A percentile compares a stretch with the other conserved stretches of the same genome.
These are phyloP conservation scores for Stemphylium beticola DNA, from an alignment of 2,329 filamentous ascomycete species.

Conservation along the genomic window DNA sequence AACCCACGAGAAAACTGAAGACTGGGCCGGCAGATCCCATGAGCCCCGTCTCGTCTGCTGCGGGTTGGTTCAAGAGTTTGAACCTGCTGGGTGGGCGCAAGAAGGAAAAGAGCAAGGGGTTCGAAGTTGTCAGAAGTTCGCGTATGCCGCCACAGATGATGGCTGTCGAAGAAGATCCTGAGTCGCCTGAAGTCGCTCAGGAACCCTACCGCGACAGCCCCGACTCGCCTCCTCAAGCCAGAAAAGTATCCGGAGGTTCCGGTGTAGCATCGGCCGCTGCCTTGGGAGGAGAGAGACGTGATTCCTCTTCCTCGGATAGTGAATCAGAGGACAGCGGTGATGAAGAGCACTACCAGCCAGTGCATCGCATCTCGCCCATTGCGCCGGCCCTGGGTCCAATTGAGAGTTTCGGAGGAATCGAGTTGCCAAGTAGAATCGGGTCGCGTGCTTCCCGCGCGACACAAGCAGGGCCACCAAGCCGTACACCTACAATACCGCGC, in stretches of 20 bases:
- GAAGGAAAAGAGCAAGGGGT: constrained; percentile 94
- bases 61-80: constrained; percentile 78
- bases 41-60: constrained; percentile 85
- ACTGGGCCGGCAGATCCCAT: constrained; percentile 96
- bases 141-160: constrained; percentile 79
- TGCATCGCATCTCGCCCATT: constrained; percentile 54
- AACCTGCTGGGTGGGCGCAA: constrained; percentile 79
- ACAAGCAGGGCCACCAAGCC: constrained; percentile 30
- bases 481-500: constrained; percentile 63
- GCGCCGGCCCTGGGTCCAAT: constrained; percentile 67
- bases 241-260: constrained; percentile 11
- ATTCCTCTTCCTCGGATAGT: constrained; percentile 56
- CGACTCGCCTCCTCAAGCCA: constrained; percentile 24
- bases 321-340: constrained; percentile 50
- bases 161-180: constrained; percentile 68
- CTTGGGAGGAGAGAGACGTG: constrained; percentile 42
- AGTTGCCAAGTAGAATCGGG: constrained; percentile 67
- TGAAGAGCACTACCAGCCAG: constrained; percentile 45
- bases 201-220: constrained; percentile 63
- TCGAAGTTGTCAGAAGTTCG: constrained; percentile 91
- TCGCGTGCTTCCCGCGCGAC: constrained; percentile 61
- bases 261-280: constrained; percentile 24
- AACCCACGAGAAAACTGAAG: constrained; percentile 81
- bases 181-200: constrained; percentile 34
- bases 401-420: constrained; percentile 65